Percentiles rank a stretch among this genome's conserved stretches.
Evolutionary conservation across 2,329 filamentous ascomycete species (phyloP).

Genomic region (Ilyonectria mors-panacis): DNA sequence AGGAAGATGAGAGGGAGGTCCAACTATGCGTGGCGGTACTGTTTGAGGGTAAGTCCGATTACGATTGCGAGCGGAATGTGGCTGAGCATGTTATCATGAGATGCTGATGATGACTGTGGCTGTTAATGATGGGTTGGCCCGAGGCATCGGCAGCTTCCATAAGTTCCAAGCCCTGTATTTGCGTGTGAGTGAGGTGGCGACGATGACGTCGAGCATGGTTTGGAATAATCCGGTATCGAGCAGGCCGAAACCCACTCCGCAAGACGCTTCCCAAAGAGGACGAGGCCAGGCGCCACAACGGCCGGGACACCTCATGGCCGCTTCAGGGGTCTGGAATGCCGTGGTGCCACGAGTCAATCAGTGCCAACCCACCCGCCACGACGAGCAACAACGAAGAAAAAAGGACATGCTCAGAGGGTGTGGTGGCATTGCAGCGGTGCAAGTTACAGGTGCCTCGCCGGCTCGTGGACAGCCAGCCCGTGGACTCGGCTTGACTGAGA

Average conservation of each 20-base stretch:
- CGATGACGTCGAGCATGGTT: slow-evolving; percentile 17
- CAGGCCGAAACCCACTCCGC: neutral
- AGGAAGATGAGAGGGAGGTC: slow-evolving; percentile 15
- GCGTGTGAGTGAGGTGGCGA: slow-evolving; percentile 12
- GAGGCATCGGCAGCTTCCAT: neutral
- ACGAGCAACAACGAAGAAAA: neutral
- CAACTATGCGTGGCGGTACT: slow-evolving; percentile 5
- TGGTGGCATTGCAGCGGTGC: neutral
- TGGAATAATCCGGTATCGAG: neutral
- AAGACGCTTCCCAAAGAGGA: neutral
- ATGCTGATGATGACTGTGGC: slow-evolving; percentile 8
- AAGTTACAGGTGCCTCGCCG: neutral
- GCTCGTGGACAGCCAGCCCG: too few species aligned
- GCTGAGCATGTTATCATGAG: neutral
- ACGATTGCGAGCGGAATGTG: neutral
- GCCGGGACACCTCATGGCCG: slow-evolving; percentile 19
- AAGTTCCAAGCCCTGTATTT: neutral
- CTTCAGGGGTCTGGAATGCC: slow-evolving; percentile 23
- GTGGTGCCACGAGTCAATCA: slow-evolving; percentile 20
- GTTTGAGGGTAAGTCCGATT: neutral
- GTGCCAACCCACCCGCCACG: neutral
- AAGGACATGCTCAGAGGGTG: neutral
- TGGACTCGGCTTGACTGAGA: neutral
- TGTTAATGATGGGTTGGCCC: neutral
- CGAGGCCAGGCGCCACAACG: slow-evolving; percentile 14